Conservation (phyloP, 2,329 filamentous ascomycete genomes). For the Fusarium xylarioides region DNA sequence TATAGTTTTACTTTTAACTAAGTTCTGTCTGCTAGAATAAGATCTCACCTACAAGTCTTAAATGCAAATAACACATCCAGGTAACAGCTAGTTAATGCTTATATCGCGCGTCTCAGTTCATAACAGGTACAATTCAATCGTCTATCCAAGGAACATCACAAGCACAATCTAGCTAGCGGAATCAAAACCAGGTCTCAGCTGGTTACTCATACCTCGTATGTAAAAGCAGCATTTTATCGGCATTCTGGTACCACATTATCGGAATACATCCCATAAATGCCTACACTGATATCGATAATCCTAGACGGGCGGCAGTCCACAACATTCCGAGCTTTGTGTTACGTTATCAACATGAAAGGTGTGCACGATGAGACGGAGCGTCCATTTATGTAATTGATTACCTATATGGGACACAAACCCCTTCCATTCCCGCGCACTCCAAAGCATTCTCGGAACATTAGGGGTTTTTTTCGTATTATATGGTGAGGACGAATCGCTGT, state of each 20-base stretch:
- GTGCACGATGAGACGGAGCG: no score
- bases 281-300: accelerated
- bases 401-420: background rate
- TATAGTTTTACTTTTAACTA: no score
- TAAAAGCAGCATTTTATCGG: background rate
- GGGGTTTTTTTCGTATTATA: background rate
- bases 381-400: background rate
- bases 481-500: background rate
- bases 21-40: no score
- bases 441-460: background rate
- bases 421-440: background rate
- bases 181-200: no score
- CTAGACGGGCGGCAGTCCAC: accelerated
- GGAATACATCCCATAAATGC: background rate
- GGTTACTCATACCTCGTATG: background rate
- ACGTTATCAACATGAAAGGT: background rate
- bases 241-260: background rate
- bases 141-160: accelerated
- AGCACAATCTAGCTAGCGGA: background rate
- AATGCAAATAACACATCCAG: no score
- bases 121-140: no score
- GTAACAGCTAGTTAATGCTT: no score
- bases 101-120: no score
- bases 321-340: background rate
- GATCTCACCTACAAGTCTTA: no score